Conservation (phyloP, 31 red algal species). For the Endocladia muricata region DNA sequence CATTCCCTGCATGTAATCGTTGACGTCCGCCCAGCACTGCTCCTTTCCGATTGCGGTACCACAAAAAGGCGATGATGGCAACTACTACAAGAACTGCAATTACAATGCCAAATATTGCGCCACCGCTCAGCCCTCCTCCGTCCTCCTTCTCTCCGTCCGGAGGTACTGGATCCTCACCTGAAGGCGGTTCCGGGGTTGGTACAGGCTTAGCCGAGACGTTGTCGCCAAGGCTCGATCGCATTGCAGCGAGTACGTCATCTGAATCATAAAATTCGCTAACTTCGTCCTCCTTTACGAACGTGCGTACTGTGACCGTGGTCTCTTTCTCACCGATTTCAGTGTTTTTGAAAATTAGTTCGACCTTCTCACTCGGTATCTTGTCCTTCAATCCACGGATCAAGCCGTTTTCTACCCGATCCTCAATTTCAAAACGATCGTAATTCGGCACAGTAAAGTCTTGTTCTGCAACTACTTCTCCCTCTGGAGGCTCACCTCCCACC, state of each 20-base stretch:
- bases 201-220: not conserved
- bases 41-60: not conserved
- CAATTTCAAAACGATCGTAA: conserved; percentile 40
- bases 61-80: not conserved
- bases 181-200: not conserved
- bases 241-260: not conserved
- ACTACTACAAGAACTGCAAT: conserved; percentile 9
- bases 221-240: not conserved
- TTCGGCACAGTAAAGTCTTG: not conserved
- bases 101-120: conserved; percentile 5
- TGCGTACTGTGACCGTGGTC: not conserved
- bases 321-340: not conserved
- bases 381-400: too few species aligned
- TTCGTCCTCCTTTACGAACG: not conserved
- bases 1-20: too few species aligned
- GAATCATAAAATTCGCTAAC: not conserved
- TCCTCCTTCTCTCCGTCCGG: not conserved
- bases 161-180: not conserved
- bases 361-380: too few species aligned
- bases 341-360: not conserved
- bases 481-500: conserved; percentile 25
- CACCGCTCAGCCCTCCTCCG: conserved; percentile 1
- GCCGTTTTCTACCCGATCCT: too few species aligned
- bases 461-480: conserved; percentile 9
- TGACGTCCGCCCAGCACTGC: too few species aligned